These are phyloP conservation scores for Neurospora sp. DNA, from an alignment of 2,329 filamentous ascomycete species.

Conservation along the genomic window DNA sequence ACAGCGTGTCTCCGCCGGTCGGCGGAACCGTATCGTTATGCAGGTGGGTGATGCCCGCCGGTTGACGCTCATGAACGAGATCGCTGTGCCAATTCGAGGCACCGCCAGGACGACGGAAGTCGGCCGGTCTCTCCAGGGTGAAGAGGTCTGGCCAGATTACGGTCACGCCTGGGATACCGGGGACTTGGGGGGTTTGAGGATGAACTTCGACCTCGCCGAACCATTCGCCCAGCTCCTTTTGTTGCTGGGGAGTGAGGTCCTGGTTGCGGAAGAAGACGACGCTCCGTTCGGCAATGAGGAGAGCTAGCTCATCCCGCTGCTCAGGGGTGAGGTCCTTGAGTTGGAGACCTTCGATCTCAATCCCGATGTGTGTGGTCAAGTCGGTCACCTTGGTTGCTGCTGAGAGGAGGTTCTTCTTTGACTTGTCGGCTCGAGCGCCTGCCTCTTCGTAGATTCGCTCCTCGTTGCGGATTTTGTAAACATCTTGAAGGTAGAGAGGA, in stretches of 20 bases:
- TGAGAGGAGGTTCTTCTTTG: constrained; percentile 49
- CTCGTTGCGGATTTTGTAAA: constrained; percentile 52
- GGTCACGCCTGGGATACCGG: constrained; percentile 52
- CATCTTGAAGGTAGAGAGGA: constrained; percentile 60
- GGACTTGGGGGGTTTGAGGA: constrained; percentile 61
- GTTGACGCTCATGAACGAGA: constrained; percentile 60
- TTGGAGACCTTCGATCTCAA: constrained; percentile 54
- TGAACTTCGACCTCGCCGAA: constrained; percentile 60
- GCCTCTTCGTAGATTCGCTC: constrained; percentile 48
- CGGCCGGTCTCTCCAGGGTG: constrained; percentile 49
- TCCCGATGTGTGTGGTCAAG: constrained; percentile 52
- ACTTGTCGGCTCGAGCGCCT: constrained; percentile 53
- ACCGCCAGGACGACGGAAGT: constrained; percentile 58
- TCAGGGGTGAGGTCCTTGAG: constrained; percentile 49
- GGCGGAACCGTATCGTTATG: constrained; percentile 59
- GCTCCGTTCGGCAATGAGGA: constrained; percentile 52
- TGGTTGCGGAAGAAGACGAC: constrained; percentile 61
- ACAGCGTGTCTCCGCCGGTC: constrained; percentile 60
- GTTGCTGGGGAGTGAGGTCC: constrained; percentile 50
- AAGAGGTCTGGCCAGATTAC: constrained; percentile 62
- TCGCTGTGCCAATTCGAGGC: constrained; percentile 62
- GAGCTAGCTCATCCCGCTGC: constrained; percentile 51
- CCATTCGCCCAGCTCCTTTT: constrained; percentile 51
- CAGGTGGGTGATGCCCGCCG: constrained; percentile 59
- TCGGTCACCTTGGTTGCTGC: constrained; percentile 54